phyloP scores from a whole-genome alignment of 2,329 filamentous ascomycete species.

The Colletotrichum siamense region DNA sequence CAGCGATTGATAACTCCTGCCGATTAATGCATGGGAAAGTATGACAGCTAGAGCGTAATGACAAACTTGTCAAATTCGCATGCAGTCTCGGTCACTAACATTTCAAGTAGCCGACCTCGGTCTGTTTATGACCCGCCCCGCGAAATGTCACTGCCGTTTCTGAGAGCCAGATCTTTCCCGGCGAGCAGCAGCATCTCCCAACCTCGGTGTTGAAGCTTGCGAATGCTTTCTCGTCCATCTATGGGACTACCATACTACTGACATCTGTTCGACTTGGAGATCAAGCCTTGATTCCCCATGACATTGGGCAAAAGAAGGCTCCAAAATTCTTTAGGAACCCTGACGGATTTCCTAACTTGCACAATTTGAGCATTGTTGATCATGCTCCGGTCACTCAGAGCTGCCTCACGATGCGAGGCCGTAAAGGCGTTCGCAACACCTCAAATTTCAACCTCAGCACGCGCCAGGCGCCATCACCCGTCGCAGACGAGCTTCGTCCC shows the following conservation, averaged over 20 bases:
- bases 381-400: neutral
- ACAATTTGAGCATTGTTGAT: neutral
- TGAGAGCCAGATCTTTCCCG: rapidly evolving
- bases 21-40: neutral
- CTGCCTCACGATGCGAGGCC: neutral
- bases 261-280: neutral
- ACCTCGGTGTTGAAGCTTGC: rapidly evolving
- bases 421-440: too few species aligned
- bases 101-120: neutral
- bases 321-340: neutral
- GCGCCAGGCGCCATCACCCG: neutral
- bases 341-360: neutral
- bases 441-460: neutral
- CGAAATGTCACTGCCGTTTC: neutral
- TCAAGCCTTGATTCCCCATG: neutral
- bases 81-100: neutral
- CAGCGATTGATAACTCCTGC: neutral
- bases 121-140: rapidly evolving
- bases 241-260: rapidly evolving
- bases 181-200: neutral
- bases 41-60: neutral
- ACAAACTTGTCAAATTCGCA: rapidly evolving
- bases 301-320: neutral
- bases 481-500: neutral
- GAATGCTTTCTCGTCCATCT: rapidly evolving